Evolutionary conservation across 2,329 filamentous ascomycete species (phyloP), one percentile per base, ranked within the genome.

Genomic region (Fonsecaea erecta): DNA sequence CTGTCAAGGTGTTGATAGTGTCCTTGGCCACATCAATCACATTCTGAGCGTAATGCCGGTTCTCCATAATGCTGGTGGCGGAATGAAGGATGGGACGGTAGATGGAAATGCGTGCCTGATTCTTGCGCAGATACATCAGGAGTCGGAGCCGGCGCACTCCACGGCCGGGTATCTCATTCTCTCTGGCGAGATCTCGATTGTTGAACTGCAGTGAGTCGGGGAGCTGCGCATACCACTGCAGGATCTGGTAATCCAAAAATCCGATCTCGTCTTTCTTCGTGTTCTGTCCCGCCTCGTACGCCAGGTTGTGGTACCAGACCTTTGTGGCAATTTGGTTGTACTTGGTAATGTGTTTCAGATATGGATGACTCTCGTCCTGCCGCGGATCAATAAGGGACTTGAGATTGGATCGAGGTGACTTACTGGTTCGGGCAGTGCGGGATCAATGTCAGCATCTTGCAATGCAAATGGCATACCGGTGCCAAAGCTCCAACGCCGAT

Each of bases 41-140:
- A 0, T 85, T 90, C 72, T 91, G 87, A 2, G 93, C 93, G 68
- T 91, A 88, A 3, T 81, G 78, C 57, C 88, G 84, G 74, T 96
- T 90, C 63, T 89, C 86, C 78, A 90, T 86, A 72, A 97, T 97
- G 72, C 89, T 93, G 12, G 87, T 90, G 2, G 91, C 88, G 18
- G 90, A 94, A 76, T 97, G 92, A 8, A 98, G 81, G 2, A 97
- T 88, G 0, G 93, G 93, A 0, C 92, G 91, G 76, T 96, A 93
- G 30, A 97, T 90, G 75, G 92, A 88, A 64, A 93, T 95, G 4
- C 93, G 90, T 79, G 96, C 91, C 79, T 96, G 93, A 72, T 97
- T 97, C 48, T 92, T 86, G 43, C 93, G 87, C 16, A 97, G 81
- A 74, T 96, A 95, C 18, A 95, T 89, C 75, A 95, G 88, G 53